Conservation (phyloP, 1,139 yeast genomes). For the Yamadazyma songkhlaensis region DNA sequence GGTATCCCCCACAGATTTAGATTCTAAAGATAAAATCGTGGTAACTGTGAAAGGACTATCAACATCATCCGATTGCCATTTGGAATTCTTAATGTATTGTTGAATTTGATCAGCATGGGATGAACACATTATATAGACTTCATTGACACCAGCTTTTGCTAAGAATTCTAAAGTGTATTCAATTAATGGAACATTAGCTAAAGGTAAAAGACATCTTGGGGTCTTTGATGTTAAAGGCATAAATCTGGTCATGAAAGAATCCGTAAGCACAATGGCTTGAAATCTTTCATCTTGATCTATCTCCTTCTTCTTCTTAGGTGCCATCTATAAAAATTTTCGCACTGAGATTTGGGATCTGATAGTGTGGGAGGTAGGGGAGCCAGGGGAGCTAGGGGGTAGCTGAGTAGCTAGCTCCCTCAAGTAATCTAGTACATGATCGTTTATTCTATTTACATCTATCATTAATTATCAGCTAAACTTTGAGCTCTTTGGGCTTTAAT, state of each 20-base stretch:
- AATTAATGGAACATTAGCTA: constrained; percentile 89
- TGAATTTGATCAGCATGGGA: constrained; percentile 88
- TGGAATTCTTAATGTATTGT: constrained; percentile 74
- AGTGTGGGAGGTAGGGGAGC: too few species aligned
- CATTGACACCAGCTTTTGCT: constrained; percentile 87
- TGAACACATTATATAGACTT: constrained; percentile 86
- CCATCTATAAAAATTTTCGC: constrained; percentile 21
- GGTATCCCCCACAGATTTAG: constrained; percentile 93
- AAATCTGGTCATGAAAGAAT: constrained; percentile 87
- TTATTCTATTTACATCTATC: too few species aligned
- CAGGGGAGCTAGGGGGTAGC: too few species aligned
- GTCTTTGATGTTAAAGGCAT: constrained; percentile 83
- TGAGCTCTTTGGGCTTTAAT: neutral
- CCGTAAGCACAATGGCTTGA: constrained; percentile 93
- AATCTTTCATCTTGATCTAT: constrained; percentile 68
- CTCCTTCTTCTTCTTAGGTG: constrained; percentile 52
- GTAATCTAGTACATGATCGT: too few species aligned
- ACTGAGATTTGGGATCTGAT: too few species aligned
- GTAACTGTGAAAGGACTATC: constrained; percentile 78
- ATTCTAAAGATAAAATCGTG: constrained; percentile 81
- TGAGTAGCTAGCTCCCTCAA: too few species aligned
- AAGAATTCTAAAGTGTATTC: constrained; percentile 94
- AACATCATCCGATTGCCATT: constrained; percentile 58
- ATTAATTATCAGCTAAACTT: too few species aligned
- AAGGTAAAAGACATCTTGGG: constrained; percentile 87